A percentile compares a stretch with the other conserved stretches of the same genome.
These are phyloP conservation scores for Sclerotinia sclerotiorum DNA, from an alignment of 2,329 filamentous ascomycete genomes.

Conservation along the genomic window DNA sequence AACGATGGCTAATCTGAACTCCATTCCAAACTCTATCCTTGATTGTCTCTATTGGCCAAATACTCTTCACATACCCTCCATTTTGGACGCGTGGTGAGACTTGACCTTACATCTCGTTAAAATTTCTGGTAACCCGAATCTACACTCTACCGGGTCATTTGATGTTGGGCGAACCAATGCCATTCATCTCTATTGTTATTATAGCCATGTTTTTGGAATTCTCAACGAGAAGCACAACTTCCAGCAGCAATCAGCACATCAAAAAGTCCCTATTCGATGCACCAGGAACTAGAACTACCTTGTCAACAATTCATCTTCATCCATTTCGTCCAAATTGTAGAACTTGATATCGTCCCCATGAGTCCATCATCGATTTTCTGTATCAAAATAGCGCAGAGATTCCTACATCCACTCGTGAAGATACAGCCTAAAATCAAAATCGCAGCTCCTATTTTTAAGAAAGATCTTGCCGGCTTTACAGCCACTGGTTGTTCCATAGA, in stretches of 20 bases:
- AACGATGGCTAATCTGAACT: no score
- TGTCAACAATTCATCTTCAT: neutral
- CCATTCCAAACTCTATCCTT: no score
- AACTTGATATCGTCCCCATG: neutral
- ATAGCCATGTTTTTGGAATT: no score
- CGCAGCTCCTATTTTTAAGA: neutral
- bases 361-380: neutral
- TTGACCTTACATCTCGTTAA: no score
- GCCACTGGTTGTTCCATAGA: neutral
- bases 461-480: neutral
- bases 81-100: no score
- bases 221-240: no score
- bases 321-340: neutral
- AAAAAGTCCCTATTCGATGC: neutral
- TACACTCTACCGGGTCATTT: no score
- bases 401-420: neutral
- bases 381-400: neutral
- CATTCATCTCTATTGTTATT: no score
- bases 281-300: neutral
- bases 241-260: neutral
- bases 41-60: no score
- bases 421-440: conserved; percentile 1
- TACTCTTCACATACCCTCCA: no score
- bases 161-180: no score
- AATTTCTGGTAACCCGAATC: no score